Conservation (phyloP, 345 rosid species). For the Euclidium syriacum region DNA sequence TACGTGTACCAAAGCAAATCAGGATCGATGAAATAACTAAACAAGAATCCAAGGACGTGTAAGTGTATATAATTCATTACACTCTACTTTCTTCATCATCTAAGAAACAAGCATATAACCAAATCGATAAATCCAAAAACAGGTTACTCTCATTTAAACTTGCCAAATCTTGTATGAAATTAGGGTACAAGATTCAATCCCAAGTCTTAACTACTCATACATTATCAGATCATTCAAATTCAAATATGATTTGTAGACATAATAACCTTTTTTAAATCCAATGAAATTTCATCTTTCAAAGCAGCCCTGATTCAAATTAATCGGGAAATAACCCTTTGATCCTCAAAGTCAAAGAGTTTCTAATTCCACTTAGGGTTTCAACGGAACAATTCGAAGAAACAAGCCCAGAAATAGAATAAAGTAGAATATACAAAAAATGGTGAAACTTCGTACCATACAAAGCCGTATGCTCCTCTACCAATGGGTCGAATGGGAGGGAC, state of each 20-base stretch:
- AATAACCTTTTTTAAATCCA: background rate
- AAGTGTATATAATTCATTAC: background rate
- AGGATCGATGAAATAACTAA: background rate
- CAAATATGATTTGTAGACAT: background rate
- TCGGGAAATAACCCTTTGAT: no score
- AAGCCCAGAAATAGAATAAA: background rate
- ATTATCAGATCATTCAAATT: background rate
- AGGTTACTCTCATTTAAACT: background rate
- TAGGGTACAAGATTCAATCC: no score
- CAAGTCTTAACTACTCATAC: background rate
- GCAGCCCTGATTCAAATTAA: background rate
- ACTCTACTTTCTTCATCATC: background rate
- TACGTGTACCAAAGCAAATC: background rate
- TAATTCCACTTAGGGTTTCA: background rate
- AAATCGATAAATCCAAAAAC: background rate
- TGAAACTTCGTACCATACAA: slow-evolving; percentile 39
- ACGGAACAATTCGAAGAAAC: background rate
- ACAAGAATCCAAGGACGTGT: background rate
- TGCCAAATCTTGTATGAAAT: no score
- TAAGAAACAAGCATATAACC: background rate
- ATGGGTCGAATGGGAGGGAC: slow-evolving; percentile 50
- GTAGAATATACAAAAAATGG: background rate
- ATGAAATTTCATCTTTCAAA: background rate
- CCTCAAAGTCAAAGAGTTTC: background rate
- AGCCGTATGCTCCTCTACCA: slow-evolving; percentile 57